phyloP scores from a whole-genome alignment of 805 yeast genomes.

The Gaillardinia entomophila region DNA sequence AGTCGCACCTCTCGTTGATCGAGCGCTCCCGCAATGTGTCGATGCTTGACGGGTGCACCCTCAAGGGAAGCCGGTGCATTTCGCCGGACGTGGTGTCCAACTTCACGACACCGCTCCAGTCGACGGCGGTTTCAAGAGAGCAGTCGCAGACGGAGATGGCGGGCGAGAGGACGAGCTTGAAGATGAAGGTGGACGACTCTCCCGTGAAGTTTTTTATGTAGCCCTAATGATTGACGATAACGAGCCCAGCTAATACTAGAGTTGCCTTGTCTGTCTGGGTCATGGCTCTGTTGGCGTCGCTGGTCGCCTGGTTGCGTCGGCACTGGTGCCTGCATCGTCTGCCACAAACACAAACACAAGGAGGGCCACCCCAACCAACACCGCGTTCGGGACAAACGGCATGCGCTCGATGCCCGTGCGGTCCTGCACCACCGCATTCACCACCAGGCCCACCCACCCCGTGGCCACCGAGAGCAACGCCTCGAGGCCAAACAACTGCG shows the following conservation, averaged over 20 bases:
- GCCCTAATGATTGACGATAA: too few relatives aligned
- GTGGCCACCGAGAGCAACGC: slow-evolving; percentile 35
- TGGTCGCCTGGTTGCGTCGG: too few relatives aligned
- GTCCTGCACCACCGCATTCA: slow-evolving; percentile 35
- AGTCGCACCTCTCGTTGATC: slow-evolving; percentile 3
- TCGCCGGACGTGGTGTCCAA: slow-evolving; percentile 11
- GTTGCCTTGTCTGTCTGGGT: too few relatives aligned
- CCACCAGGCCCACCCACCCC: slow-evolving; percentile 36
- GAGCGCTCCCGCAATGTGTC: neutral
- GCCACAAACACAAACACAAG: too few relatives aligned
- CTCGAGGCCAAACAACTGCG: slow-evolving; percentile 38
- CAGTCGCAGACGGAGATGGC: too few relatives aligned
- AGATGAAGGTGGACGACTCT: too few relatives aligned
- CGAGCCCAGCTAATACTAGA: too few relatives aligned
- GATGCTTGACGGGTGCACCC: slow-evolving; percentile 3
- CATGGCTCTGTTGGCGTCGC: too few relatives aligned
- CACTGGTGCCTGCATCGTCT: too few relatives aligned
- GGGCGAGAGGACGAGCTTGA: too few relatives aligned
- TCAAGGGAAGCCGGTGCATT: slow-evolving; percentile 10
- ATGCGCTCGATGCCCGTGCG: slow-evolving; percentile 28
- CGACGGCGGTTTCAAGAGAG: slow-evolving; percentile 7
- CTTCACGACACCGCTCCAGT: slow-evolving; percentile 10
- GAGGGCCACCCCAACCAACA: slow-evolving; percentile 21
- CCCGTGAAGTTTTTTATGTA: too few relatives aligned
- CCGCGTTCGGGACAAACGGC: slow-evolving; percentile 32